Conservation (phyloP, 2,329 filamentous ascomycete genomes). For the Elsinoe fawcettii region DNA sequence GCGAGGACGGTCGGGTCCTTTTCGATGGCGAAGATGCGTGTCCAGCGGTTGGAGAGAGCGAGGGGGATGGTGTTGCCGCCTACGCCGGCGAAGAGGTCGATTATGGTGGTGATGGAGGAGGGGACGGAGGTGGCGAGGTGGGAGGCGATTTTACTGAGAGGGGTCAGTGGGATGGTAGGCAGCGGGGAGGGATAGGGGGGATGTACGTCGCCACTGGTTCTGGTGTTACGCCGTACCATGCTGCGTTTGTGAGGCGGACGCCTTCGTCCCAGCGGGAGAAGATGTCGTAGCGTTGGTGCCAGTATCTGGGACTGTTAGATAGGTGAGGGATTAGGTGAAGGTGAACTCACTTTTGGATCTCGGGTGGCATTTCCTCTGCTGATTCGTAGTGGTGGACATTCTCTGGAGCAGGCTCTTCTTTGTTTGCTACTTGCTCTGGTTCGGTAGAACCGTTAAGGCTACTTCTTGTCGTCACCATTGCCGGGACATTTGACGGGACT, state of each 20-base stretch:
- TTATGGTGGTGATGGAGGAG: constrained; percentile 54
- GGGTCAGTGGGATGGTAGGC: background rate
- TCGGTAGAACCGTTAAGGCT: background rate
- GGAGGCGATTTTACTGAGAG: constrained; percentile 64
- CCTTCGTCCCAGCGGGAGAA: constrained; percentile 84
- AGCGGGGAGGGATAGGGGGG: background rate
- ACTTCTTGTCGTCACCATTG: constrained; percentile 8
- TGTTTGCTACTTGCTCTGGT: background rate
- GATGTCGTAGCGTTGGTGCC: constrained; percentile 77
- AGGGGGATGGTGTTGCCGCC: constrained; percentile 96
- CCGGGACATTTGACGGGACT: too few relatives aligned
- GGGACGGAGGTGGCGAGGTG: constrained; percentile 56
- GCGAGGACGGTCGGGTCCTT: constrained; percentile 69
- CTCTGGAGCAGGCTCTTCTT: constrained; percentile 45
- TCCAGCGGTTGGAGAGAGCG: constrained; percentile 70
- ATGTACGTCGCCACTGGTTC: constrained; percentile 74
- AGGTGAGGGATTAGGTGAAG: background rate
- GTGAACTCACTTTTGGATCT: constrained; percentile 67
- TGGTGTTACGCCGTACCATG: constrained; percentile 95
- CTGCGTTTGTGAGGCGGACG: constrained; percentile 82
- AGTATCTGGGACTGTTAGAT: constrained; percentile 57
- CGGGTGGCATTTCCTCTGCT: constrained; percentile 64
- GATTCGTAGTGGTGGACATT: constrained; percentile 68
- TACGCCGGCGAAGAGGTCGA: constrained; percentile 86
- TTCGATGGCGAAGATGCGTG: constrained; percentile 80